Conservation (phyloP, 2,329 filamentous ascomycete species). For the Penicillium sumatraense region DNA sequence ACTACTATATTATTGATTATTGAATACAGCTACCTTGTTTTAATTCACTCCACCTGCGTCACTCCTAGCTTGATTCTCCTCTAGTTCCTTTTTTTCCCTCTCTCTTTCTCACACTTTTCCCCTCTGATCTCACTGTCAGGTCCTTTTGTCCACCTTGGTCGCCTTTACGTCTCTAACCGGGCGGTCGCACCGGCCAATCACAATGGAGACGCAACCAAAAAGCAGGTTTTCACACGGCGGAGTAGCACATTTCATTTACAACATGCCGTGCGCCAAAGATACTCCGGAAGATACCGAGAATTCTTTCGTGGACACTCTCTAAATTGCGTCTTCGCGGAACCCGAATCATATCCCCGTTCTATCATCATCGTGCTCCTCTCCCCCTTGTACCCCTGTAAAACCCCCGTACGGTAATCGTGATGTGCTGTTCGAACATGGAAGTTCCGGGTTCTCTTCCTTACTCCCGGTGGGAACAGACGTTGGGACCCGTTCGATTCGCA, state of each 20-base stretch:
- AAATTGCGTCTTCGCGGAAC: neutral
- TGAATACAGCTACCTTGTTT: neutral
- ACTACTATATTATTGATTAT: neutral
- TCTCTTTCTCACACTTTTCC: neutral
- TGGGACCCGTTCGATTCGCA: neutral
- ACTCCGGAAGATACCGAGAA: constrained; percentile 1
- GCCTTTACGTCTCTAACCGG: constrained; percentile 18
- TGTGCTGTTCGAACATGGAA: neutral
- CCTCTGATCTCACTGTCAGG: neutral
- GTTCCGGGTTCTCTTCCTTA: neutral
- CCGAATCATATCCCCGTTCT: too few relatives aligned
- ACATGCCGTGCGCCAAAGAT: constrained; percentile 6
- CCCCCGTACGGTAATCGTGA: too few relatives aligned
- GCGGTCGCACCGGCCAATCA: constrained; percentile 28
- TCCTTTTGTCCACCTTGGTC: neutral
- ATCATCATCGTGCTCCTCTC: too few relatives aligned
- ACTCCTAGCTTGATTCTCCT: neutral
- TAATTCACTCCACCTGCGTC: neutral
- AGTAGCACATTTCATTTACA: constrained; percentile 7
- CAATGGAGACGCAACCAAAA: constrained; percentile 5
- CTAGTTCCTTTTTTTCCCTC: neutral
- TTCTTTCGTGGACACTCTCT: neutral
- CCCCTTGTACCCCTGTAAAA: too few relatives aligned
- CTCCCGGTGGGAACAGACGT: neutral
- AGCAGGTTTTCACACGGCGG: constrained; percentile 26